Evolutionary conservation across 345 rosid genomes (phyloP).

Genomic region (Psidium guajava): DNA sequence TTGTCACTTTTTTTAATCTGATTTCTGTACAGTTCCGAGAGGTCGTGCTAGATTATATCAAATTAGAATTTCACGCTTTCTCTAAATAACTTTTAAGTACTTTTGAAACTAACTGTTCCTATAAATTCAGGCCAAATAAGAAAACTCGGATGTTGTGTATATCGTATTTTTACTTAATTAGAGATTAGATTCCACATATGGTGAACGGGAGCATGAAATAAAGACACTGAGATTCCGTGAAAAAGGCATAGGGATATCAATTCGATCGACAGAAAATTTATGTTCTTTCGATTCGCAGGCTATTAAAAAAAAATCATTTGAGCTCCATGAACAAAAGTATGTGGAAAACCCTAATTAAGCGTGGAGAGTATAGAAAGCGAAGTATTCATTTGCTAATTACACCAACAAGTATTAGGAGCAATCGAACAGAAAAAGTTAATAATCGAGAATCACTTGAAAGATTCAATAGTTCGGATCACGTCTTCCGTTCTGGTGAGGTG

Average conservation of each 20-base stretch:
- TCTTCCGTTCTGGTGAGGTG: too few relatives aligned
- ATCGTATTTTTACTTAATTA: background rate
- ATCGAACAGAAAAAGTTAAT: background rate
- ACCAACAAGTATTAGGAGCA: background rate
- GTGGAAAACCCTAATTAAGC: background rate
- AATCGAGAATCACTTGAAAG: background rate
- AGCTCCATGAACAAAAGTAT: background rate
- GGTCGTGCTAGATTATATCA: background rate
- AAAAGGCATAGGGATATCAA: background rate
- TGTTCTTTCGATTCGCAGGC: background rate
- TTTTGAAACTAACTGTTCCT: background rate
- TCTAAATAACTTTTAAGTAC: background rate
- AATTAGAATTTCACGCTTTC: background rate
- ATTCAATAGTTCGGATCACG: too few relatives aligned
- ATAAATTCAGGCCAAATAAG: background rate
- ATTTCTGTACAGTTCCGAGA: background rate
- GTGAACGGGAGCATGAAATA: background rate
- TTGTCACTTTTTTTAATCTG: background rate
- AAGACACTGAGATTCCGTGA: background rate
- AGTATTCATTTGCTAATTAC: background rate
- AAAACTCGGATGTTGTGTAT: background rate
- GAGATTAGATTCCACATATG: background rate
- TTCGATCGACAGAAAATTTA: background rate
- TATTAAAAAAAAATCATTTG: background rate
- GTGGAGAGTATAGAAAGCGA: background rate